Evolutionary conservation across 768 basidiomycete genomes (phyloP).

Genomic region (Crepidotus variabilis): DNA sequence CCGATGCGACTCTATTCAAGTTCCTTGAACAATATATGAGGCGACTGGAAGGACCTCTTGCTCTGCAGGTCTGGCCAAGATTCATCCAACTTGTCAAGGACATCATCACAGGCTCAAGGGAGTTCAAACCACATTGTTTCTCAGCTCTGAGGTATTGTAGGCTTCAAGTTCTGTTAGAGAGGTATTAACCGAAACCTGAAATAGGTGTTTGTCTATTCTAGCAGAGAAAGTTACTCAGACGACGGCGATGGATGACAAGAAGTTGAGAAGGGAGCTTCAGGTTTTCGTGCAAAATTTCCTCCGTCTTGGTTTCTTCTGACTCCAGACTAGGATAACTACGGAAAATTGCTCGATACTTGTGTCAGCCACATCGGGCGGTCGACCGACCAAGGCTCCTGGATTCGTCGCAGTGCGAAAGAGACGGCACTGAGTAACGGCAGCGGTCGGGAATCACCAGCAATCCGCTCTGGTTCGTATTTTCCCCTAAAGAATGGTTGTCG

Average conservation of each 20-base stretch:
- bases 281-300: constrained; percentile 27
- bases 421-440: constrained; percentile 40
- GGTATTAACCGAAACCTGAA: constrained; percentile 3
- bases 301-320: background rate
- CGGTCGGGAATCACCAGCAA: constrained; percentile 69
- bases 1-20: constrained; percentile 68
- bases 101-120: constrained; percentile 56
- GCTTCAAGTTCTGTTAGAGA: background rate
- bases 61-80: constrained; percentile 87
- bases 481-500: background rate
- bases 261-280: constrained; percentile 87
- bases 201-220: constrained; percentile 71
- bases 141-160: constrained; percentile 61
- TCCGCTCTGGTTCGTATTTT: constrained; percentile 43
- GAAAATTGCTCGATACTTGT: constrained; percentile 79
- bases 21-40: constrained; percentile 87
- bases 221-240: constrained; percentile 87
- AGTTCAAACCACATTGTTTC: constrained; percentile 70
- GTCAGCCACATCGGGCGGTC: constrained; percentile 71
- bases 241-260: constrained; percentile 84
- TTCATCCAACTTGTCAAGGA: constrained; percentile 80
- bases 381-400: constrained; percentile 76
- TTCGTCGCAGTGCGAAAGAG: constrained; percentile 66
- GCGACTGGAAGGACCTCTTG: constrained; percentile 85
- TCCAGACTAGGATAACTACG: constrained; percentile 65